Evolutionary conservation across 257 asterid species (phyloP).

Genomic region (Petunia axillaris): DNA sequence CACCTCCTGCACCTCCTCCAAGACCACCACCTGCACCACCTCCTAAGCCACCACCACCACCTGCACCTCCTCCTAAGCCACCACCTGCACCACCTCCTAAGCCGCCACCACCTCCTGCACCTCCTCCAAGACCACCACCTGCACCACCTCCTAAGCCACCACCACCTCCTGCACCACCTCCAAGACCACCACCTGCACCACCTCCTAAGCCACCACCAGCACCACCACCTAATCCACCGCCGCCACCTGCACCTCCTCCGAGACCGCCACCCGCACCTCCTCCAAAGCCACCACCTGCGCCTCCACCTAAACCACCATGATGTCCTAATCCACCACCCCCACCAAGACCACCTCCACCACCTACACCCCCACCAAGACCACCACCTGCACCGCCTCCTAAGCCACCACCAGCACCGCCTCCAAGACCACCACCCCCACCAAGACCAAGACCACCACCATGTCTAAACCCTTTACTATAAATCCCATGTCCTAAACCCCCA

Average conservation of each 20-base stretch:
- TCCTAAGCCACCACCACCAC: slow-evolving; percentile 28
- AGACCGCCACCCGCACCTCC: slow-evolving; percentile 32
- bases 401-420: slow-evolving; percentile 36
- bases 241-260: slow-evolving; percentile 28
- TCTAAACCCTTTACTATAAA: slow-evolving; percentile 19
- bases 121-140: slow-evolving; percentile 32
- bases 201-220: slow-evolving; percentile 34
- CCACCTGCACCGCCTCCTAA: slow-evolving; percentile 18
- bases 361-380: slow-evolving; percentile 29
- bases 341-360: slow-evolving; percentile 40
- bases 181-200: slow-evolving; percentile 28
- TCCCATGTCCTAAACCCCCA: slow-evolving; percentile 30
- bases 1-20: slow-evolving; percentile 21
- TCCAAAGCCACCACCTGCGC: background rate
- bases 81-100: slow-evolving; percentile 41
- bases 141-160: slow-evolving; percentile 30
- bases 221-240: slow-evolving; percentile 40
- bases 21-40: slow-evolving; percentile 30
- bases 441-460: slow-evolving; percentile 25
- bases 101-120: slow-evolving; percentile 31
- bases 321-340: slow-evolving; percentile 22
- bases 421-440: slow-evolving; percentile 36
- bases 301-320: slow-evolving; percentile 24
- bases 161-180: slow-evolving; percentile 27
- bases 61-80: slow-evolving; percentile 30